Conservation (phyloP, 1,284 basidiomycete genomes). For the Rhizoctonia solani region DNA sequence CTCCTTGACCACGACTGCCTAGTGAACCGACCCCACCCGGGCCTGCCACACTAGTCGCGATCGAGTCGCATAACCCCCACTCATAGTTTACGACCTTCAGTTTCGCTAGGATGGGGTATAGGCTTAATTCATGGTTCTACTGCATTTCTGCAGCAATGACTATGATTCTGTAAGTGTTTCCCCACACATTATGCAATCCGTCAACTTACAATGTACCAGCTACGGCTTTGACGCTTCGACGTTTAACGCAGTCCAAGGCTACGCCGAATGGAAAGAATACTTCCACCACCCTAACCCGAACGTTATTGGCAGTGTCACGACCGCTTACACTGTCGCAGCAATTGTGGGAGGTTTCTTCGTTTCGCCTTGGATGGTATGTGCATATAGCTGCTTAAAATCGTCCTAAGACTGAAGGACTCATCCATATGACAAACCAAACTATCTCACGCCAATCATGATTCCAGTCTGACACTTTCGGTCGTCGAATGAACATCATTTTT, state of each 20-base stretch:
- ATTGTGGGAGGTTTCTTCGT: constrained; percentile 31
- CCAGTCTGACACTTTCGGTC: constrained; percentile 32
- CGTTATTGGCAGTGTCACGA: constrained; percentile 28
- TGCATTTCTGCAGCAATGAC: constrained; percentile 33
- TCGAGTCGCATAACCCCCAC: constrained; percentile 11
- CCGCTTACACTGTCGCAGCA: constrained; percentile 30
- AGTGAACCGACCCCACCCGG: constrained; percentile 3
- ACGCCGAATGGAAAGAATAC: constrained; percentile 30
- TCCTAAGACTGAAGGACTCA: neutral
- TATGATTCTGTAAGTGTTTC: constrained; percentile 29
- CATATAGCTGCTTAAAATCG: neutral
- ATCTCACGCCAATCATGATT: neutral
- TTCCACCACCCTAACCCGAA: constrained; percentile 30
- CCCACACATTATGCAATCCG: neutral
- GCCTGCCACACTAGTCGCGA: neutral
- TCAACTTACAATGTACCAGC: neutral
- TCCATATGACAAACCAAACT: neutral
- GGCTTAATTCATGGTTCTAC: constrained; percentile 31
- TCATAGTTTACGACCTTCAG: constrained; percentile 5
- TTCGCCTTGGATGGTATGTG: constrained; percentile 30
- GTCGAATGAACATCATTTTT: constrained; percentile 26
- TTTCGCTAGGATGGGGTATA: constrained; percentile 19
- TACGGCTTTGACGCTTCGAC: constrained; percentile 34
- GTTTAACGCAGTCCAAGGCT: constrained; percentile 33
- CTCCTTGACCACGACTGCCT: constrained; percentile 28